Percentiles rank a stretch among this genome's conserved stretches.
Evolutionary conservation across 805 yeast species (phyloP).

Genomic region (Torulaspora franciscae): DNA sequence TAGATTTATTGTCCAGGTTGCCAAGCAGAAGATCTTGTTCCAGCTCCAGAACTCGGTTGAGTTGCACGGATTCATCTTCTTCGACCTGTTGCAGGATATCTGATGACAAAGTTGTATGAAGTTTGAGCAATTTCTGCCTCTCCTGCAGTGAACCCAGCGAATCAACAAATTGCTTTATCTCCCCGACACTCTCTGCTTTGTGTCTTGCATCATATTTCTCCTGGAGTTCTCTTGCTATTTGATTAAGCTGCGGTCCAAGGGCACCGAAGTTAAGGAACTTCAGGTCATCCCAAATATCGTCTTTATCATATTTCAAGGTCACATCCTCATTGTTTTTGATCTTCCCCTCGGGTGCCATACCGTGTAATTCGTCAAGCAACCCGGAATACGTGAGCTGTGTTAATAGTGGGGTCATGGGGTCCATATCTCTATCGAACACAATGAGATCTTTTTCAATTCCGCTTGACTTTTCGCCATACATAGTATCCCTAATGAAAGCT

Average conservation of each 20-base stretch:
- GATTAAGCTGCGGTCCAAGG: slow-evolving; percentile 68
- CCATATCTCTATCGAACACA: slow-evolving; percentile 74
- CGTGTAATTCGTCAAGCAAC: slow-evolving; percentile 66
- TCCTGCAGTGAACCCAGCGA: slow-evolving; percentile 62
- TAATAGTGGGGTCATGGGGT: slow-evolving; percentile 63
- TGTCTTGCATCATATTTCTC: slow-evolving; percentile 58
- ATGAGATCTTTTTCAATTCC: slow-evolving; percentile 62
- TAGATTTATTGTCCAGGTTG: slow-evolving; percentile 40
- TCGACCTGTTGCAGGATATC: slow-evolving; percentile 47
- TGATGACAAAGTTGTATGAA: slow-evolving; percentile 74
- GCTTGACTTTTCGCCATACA: slow-evolving; percentile 35
- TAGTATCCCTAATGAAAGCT: slow-evolving; percentile 24
- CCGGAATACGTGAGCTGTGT: slow-evolving; percentile 82
- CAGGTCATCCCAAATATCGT: slow-evolving; percentile 40
- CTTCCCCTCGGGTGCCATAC: slow-evolving; percentile 41
- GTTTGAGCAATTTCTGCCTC: slow-evolving; percentile 61
- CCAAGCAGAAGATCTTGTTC: slow-evolving; percentile 68
- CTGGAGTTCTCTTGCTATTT: slow-evolving; percentile 66
- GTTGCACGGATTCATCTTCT: slow-evolving; percentile 23
- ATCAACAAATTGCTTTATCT: slow-evolving; percentile 67
- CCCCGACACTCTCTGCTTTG: slow-evolving; percentile 51
- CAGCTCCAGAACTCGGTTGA: slow-evolving; percentile 49
- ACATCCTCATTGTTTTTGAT: slow-evolving; percentile 24
- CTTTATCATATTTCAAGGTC: slow-evolving; percentile 18
- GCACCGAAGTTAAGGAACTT: slow-evolving; percentile 70